Evolutionary conservation across 805 yeast genomes (phyloP).

Genomic region (Candida vartiovaarae): DNA sequence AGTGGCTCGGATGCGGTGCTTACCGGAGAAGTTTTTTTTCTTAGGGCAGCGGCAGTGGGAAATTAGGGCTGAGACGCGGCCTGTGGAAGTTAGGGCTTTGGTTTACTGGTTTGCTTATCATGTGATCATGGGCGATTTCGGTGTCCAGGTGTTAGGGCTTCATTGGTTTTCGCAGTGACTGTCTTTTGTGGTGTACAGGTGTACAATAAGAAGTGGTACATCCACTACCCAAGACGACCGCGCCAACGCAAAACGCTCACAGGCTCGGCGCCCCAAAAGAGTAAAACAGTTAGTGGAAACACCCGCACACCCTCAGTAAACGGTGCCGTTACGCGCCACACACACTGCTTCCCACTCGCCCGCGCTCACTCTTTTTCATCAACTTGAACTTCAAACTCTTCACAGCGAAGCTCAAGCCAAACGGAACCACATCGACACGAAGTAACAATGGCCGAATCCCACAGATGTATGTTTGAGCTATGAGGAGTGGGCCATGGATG

Average conservation of each 20-base stretch:
- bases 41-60: not conserved
- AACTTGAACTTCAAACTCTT: slow-evolving; percentile 1
- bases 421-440: slow-evolving; percentile 1
- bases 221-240: too few species aligned
- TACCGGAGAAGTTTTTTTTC: not conserved
- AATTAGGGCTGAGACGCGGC: not conserved
- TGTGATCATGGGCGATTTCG: not conserved
- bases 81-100: slow-evolving; percentile 1
- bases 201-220: not conserved
- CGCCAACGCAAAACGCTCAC: too few species aligned
- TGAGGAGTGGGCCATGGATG: not conserved
- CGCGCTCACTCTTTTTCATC: not conserved
- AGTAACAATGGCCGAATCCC: slow-evolving; percentile 82
- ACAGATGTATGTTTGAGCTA: slow-evolving; percentile 74
- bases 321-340: not conserved
- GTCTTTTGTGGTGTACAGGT: not conserved
- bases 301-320: not conserved
- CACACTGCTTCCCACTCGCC: not conserved
- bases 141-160: not conserved
- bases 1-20: not conserved
- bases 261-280: too few species aligned
- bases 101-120: not conserved
- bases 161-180: not conserved
- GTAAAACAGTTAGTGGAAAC: not conserved
- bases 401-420: not conserved